Percentiles rank a stretch among this genome's conserved stretches.
phyloP scores from a whole-genome alignment of 495 filamentous ascomycete genomes.

The Lichenothelia convexa region DNA sequence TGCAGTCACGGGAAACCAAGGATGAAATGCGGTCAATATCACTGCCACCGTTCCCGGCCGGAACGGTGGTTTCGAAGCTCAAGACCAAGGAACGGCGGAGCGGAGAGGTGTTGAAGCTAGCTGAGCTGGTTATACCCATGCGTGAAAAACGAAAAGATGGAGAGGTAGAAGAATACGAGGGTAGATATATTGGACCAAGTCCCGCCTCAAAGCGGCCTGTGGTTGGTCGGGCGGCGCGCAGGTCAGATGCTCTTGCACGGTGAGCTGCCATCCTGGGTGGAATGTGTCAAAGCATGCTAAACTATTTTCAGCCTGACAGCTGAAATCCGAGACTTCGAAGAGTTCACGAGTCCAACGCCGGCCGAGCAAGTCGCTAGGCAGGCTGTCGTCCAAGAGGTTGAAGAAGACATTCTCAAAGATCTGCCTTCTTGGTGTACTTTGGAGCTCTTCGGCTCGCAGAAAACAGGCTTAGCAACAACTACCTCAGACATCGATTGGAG shows the following conservation, averaged over 20 bases:
- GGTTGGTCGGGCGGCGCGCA: background rate
- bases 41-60: no score
- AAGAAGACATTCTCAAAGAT: background rate
- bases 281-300: background rate
- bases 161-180: background rate
- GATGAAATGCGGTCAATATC: no score
- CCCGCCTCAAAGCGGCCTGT: background rate
- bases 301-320: constrained; percentile 18
- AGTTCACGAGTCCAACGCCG: constrained; percentile 23
- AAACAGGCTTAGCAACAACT: constrained; percentile 31
- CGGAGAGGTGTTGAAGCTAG: no score
- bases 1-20: no score
- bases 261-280: background rate
- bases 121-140: no score
- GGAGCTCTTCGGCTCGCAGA: constrained; percentile 31
- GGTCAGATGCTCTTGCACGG: background rate
- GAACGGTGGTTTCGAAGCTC: no score
- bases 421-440: constrained; percentile 1
- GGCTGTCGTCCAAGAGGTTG: constrained; percentile 2
- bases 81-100: no score
- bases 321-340: constrained; percentile 30
- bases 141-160: constrained; percentile 19
- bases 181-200: background rate
- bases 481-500: constrained; percentile 35
- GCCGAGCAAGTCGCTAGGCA: constrained; percentile 4